Evolutionary conservation across 805 yeast species (phyloP), one percentile per base, ranked within the genome.

Genomic region (Kregervanrija delftensis): DNA sequence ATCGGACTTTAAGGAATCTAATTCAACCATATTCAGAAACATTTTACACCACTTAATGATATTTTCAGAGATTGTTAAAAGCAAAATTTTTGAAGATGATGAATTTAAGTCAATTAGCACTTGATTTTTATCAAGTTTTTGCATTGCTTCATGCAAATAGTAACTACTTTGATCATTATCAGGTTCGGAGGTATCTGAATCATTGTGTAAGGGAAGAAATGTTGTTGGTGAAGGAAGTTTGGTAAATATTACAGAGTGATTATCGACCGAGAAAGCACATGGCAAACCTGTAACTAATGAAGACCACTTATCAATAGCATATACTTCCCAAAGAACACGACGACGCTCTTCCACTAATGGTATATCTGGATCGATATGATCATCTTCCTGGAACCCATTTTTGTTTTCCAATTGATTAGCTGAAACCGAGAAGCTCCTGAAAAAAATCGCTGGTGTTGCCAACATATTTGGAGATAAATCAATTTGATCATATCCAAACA

Each of bases 261-360:
- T 45, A 43, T 60, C 65, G 28, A 56, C 53, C 4, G 58, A 48
- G 12, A 62, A 46, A 5, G 60, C 59, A 40, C 59, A 55, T 12
- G 65, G 64, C 41, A 61, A 50, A 3, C 65, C 64, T 15, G 63
- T 50, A 10, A 60, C 61, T 32, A 61, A 44, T 10, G 65, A 53
- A 40, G 61, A 60, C 60, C 63, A 62, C 42, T 59, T 60, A 44
- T 61, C 67, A 4, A 49, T 32, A 8, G 48, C 48, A 47, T 59
- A 63, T 35, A 62, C 48, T 36, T 57, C 58, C 67, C 67, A 63
- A 33, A 63, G 53, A n/a, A 58, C 55, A 11, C 64, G 42, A 31
- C 67, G 39, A 14, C 57, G 48, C 43, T 63, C 66, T 46, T 62
- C 67, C 9, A 47, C 47, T 14, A 57, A 39, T 13, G 60, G 44